A percentile compares a stretch with the other conserved stretches of the same genome.
These are phyloP conservation scores for Exophiala xenobiotica DNA, from an alignment of 2,329 filamentous ascomycete species.

Conservation along the genomic window DNA sequence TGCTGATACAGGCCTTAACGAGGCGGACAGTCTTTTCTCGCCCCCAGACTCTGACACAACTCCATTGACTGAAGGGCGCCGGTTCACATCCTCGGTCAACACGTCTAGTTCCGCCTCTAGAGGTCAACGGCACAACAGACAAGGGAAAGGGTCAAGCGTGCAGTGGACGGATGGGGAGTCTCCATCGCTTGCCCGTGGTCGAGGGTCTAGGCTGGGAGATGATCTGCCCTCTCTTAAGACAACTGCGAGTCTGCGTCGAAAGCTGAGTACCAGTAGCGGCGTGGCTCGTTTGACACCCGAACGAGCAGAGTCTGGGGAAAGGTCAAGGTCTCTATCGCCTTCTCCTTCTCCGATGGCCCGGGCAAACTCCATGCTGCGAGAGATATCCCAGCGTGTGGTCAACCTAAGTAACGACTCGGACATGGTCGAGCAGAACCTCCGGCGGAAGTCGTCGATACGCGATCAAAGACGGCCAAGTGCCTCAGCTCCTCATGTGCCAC, in stretches of 20 bases:
- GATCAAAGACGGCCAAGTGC: conserved; percentile 23
- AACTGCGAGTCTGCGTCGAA: conserved; percentile 51
- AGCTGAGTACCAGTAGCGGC: conserved; percentile 57
- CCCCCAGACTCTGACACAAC: conserved; percentile 57
- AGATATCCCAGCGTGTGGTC: conserved; percentile 95
- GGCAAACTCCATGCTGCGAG: conserved; percentile 73
- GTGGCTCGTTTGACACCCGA: conserved; percentile 43
- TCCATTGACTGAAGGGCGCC: conserved; percentile 57
- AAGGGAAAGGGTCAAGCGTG: conserved; percentile 53
- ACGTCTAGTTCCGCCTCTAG: conserved; percentile 48
- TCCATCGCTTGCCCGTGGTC: conserved; percentile 30
- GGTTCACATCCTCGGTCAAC: conserved; percentile 54
- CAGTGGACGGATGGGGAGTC: conserved; percentile 47
- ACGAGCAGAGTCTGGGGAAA: conserved; percentile 45
- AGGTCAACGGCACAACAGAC: conserved; percentile 49
- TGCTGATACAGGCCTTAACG: conserved; percentile 30
- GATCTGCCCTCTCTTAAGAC: conserved; percentile 62
- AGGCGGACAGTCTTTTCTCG: conserved; percentile 38
- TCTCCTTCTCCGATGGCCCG: conserved; percentile 65
- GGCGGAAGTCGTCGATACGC: conserved; percentile 52
- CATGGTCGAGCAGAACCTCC: conserved; percentile 69
- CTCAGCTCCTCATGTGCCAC: conserved; percentile 10
- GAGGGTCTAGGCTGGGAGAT: conserved; percentile 57
- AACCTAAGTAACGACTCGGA: conserved; percentile 94
- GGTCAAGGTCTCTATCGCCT: conserved; percentile 59